Evolutionary conservation across 169 alveolate genomes (phyloP).

Genomic region (Eimeria acervulina): DNA sequence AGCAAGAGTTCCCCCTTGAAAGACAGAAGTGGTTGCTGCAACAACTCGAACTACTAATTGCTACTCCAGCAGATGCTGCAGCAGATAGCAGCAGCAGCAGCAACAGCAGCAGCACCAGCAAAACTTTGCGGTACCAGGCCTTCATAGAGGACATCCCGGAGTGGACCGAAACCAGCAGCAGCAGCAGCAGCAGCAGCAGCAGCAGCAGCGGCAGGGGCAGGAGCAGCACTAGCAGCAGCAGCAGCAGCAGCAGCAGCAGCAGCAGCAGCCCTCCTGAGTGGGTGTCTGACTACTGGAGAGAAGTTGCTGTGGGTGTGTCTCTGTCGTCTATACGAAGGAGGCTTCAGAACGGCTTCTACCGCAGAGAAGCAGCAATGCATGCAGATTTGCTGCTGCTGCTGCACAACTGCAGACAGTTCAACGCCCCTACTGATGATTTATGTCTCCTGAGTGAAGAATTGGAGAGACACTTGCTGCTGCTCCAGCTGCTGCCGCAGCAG

Average conservation of each 20-base stretch:
- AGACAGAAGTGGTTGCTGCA: slow-evolving; percentile 52
- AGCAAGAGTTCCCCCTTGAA: not conserved
- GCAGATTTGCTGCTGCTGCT: slow-evolving; percentile 65
- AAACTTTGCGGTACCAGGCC: slow-evolving; percentile 18
- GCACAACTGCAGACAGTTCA: slow-evolving; percentile 50
- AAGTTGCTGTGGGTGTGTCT: slow-evolving; percentile 30
- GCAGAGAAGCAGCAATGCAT: slow-evolving; percentile 73
- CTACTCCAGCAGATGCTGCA: not conserved
- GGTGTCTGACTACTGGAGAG: slow-evolving; percentile 65
- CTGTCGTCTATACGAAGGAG: slow-evolving; percentile 9
- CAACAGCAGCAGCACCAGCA: slow-evolving; percentile 41
- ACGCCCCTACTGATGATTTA: slow-evolving; percentile 34
- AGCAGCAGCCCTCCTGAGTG: not conserved
- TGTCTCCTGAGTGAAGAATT: not conserved
- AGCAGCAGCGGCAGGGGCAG: too few relatives aligned
- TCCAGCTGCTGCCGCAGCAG: slow-evolving; percentile 45
- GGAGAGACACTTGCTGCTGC: slow-evolving; percentile 54
- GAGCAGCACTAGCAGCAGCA: too few relatives aligned
- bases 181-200: slow-evolving; percentile 66
- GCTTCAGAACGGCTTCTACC: slow-evolving; percentile 56
- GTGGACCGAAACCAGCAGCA: not conserved
- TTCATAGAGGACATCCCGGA: slow-evolving; percentile 54
- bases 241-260: too few relatives aligned
- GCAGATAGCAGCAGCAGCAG: slow-evolving; percentile 48
- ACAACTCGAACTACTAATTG: slow-evolving; percentile 31